phyloP scores from a whole-genome alignment of 1,284 basidiomycete species.

The Ustilago nuda region DNA sequence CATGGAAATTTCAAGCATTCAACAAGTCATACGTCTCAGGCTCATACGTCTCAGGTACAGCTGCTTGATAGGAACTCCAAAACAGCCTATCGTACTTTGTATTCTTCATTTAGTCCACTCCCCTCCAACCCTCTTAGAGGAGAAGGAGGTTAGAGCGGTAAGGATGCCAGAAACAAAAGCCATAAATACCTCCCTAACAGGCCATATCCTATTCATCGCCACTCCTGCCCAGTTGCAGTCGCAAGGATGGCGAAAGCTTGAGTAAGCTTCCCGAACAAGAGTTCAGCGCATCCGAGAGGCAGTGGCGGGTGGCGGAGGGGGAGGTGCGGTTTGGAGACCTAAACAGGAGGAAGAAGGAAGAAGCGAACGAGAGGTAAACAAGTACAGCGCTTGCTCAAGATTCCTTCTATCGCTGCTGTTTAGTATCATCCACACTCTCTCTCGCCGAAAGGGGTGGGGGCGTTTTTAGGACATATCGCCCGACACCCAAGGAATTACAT shows the following conservation, averaged over 20 bases:
- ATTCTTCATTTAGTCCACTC: constrained; percentile 37
- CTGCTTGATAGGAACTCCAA: no score
- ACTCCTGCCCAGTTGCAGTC: constrained; percentile 5
- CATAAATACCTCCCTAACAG: constrained; percentile 41
- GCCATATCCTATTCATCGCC: constrained; percentile 40
- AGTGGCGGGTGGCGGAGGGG: no score
- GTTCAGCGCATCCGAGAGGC: not conserved
- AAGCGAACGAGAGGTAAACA: constrained; percentile 22
- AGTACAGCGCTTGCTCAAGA: constrained; percentile 15
- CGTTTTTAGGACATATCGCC: constrained; percentile 18
- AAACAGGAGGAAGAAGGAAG: not conserved
- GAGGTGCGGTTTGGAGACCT: not conserved
- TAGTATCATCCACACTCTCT: not conserved
- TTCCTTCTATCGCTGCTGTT: constrained; percentile 15
- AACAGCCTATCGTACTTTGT: constrained; percentile 2
- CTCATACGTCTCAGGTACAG: no score
- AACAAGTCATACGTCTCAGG: no score
- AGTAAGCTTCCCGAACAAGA: constrained; percentile 23
- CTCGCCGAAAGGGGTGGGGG: not conserved
- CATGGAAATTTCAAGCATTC: no score
- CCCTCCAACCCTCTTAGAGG: not conserved
- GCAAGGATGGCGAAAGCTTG: no score
- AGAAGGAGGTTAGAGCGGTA: not conserved
- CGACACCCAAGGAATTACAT: constrained; percentile 21
- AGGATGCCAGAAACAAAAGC: constrained; percentile 38